phyloP scores from a whole-genome alignment of 805 yeast species.

The Ogataea trehaloabstinens region DNA sequence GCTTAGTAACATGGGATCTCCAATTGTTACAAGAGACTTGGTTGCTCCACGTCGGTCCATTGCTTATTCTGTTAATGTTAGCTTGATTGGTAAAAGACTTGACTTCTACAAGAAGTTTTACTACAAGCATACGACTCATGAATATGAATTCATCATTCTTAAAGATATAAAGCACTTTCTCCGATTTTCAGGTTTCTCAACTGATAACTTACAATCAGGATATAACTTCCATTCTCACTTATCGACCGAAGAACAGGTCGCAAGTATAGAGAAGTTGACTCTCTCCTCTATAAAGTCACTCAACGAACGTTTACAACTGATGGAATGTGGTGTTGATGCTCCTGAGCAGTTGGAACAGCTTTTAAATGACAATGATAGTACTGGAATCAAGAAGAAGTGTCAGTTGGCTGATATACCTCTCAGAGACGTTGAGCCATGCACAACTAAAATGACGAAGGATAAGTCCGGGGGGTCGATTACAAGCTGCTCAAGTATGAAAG shows the following conservation, averaged over 20 bases:
- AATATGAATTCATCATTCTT: conserved; percentile 24
- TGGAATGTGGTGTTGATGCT: conserved; percentile 13
- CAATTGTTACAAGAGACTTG: conserved; percentile 49
- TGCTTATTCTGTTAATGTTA: conserved; percentile 53
- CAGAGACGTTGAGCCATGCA: neutral
- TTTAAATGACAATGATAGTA: neutral
- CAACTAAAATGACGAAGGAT: neutral
- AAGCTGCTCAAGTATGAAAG: neutral
- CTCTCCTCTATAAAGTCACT: conserved; percentile 6
- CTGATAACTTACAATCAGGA: neutral
- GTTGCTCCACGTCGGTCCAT: conserved; percentile 40
- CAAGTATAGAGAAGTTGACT: conserved; percentile 7
- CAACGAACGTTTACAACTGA: conserved; percentile 6
- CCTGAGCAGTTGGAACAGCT: conserved; percentile 1
- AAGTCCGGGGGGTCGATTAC: neutral
- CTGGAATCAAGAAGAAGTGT: neutral
- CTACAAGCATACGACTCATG: conserved; percentile 14
- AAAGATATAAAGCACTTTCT: conserved; percentile 20
- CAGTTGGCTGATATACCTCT: neutral
- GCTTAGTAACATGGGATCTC: conserved; percentile 47
- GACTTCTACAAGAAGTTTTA: conserved; percentile 25
- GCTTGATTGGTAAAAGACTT: conserved; percentile 46
- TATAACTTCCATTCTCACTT: conserved; percentile 9
- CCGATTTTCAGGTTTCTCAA: conserved; percentile 18
- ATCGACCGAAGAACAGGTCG: conserved; percentile 12